Conservation (phyloP, 192 early-diverging fungal genomes). For the Funneliformis mosseae region DNA sequence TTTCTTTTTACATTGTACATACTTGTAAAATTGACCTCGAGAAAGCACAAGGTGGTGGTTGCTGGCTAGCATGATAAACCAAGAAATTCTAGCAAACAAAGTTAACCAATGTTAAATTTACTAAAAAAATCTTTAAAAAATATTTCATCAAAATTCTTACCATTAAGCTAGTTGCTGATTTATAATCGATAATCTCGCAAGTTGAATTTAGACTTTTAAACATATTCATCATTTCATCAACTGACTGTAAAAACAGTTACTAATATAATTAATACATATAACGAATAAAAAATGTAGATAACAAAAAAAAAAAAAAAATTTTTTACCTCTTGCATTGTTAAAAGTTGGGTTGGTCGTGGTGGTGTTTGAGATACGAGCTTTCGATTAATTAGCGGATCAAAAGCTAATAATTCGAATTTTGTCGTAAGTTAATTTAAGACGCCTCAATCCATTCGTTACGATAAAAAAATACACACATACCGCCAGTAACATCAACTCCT, state of each 20-base stretch:
- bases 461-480: constrained; percentile 3
- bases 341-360: constrained; percentile 56
- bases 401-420: constrained; percentile 37
- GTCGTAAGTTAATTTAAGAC: not conserved
- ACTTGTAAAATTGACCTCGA: constrained; percentile 53
- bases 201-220: constrained; percentile 41
- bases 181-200: constrained; percentile 46
- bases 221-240: constrained; percentile 46
- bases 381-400: constrained; percentile 65
- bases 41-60: constrained; percentile 56
- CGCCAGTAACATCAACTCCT: constrained; percentile 39
- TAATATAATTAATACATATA: not conserved
- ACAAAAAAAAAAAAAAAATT: not conserved
- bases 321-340: constrained; percentile 52
- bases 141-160: constrained; percentile 34
- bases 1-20: constrained; percentile 41
- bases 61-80: constrained; percentile 43
- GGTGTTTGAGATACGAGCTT: constrained; percentile 65
- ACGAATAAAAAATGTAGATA: not conserved
- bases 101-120: not conserved
- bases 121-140: not conserved
- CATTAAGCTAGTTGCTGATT: constrained; percentile 47
- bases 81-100: constrained; percentile 53
- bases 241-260: constrained; percentile 34
- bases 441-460: not conserved